phyloP scores from a whole-genome alignment of 1,139 yeast genomes.

The Barnettozyma hawaiiensis region DNA sequence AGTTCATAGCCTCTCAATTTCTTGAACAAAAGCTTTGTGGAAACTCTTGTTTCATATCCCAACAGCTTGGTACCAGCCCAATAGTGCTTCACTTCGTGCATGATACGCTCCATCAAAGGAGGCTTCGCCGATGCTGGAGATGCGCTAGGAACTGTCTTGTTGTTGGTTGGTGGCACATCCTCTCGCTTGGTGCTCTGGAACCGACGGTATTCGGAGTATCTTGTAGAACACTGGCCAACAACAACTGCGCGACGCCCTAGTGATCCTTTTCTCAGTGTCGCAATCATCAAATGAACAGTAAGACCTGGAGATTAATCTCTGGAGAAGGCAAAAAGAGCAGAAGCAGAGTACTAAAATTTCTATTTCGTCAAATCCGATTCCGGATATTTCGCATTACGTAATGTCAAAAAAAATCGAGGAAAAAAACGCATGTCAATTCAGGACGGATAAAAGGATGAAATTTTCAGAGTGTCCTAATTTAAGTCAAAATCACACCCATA shows the following conservation, averaged over 20 bases:
- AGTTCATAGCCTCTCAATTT: conserved; percentile 91
- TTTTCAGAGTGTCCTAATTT: too few relatives aligned
- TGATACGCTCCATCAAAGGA: conserved; percentile 74
- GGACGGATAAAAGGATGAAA: too few relatives aligned
- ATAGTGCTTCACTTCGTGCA: conserved; percentile 86
- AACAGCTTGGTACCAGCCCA: conserved; percentile 93
- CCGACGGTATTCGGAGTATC: not conserved
- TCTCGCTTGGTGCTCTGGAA: conserved; percentile 7
- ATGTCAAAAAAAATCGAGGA: too few relatives aligned
- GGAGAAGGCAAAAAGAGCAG: conserved; percentile 2
- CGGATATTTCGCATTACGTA: too few relatives aligned
- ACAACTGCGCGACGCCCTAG: not conserved
- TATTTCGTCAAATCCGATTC: not conserved
- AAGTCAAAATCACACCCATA: too few relatives aligned
- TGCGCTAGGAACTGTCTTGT: conserved; percentile 31
- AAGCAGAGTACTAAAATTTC: too few relatives aligned
- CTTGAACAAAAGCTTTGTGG: conserved; percentile 75
- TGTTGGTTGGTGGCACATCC: conserved; percentile 1
- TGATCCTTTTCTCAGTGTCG: not conserved
- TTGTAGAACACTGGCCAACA: not conserved
- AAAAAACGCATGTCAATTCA: too few relatives aligned
- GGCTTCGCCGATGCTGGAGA: conserved; percentile 3
- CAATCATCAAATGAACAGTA: not conserved
- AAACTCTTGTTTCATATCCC: conserved; percentile 84
- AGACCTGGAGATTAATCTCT: too few relatives aligned